phyloP scores from a whole-genome alignment of 805 yeast species.

The Candida sakaeoensis region DNA sequence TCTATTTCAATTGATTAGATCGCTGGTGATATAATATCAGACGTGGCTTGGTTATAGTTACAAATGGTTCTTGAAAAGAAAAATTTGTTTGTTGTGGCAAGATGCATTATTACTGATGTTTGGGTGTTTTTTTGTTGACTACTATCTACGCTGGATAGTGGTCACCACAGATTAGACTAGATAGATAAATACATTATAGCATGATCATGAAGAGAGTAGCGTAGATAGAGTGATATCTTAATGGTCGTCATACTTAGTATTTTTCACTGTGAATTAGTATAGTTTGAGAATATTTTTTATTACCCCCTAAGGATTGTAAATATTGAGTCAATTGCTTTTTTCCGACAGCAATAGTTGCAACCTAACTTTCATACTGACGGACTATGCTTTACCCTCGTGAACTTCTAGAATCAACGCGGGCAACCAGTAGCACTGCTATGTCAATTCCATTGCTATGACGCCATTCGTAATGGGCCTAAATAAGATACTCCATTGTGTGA shows the following conservation, averaged over 20 bases:
- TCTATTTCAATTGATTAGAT: background rate
- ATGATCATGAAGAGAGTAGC: too few species aligned
- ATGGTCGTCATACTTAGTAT: too few species aligned
- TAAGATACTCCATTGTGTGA: too few species aligned
- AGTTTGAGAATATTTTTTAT: too few species aligned
- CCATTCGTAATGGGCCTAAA: background rate
- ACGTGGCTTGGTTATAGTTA: background rate
- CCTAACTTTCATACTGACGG: background rate
- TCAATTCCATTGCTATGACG: background rate
- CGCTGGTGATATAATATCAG: background rate
- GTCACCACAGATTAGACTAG: too few species aligned
- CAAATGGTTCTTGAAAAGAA: background rate
- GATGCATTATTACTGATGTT: background rate
- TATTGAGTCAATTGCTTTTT: background rate
- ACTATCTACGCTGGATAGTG: too few species aligned
- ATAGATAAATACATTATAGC: too few species aligned
- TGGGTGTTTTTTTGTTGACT: background rate
- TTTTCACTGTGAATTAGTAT: too few species aligned
- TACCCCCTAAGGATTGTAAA: background rate
- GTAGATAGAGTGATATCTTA: too few species aligned
- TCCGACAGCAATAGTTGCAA: background rate
- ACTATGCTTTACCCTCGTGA: too few species aligned
- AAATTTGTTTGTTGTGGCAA: background rate
- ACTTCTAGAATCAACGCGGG: too few species aligned
- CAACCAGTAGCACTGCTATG: too few species aligned